A percentile compares a stretch with the other conserved stretches of the same genome.
Conservation (phyloP, 352 stramenopile genomes). For the Globisporangium carolinianum region DNA sequence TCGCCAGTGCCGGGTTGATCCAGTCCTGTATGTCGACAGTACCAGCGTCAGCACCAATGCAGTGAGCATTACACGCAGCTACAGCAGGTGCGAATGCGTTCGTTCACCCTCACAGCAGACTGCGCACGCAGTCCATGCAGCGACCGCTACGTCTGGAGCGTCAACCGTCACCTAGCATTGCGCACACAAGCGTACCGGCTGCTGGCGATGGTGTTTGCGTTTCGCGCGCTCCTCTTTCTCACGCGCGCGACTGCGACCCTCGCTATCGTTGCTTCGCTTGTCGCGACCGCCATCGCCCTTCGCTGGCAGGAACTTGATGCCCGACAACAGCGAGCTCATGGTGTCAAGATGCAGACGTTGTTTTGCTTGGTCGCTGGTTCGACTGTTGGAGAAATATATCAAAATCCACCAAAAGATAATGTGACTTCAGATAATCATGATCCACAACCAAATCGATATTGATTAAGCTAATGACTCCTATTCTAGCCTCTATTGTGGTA, state of each 20-base stretch:
- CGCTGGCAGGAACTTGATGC: conserved; percentile 59
- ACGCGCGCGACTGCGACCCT: conserved; percentile 1
- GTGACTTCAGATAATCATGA: too few species aligned
- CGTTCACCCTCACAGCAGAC: too few species aligned
- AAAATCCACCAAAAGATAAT: too few species aligned
- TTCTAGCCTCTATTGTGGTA: too few species aligned
- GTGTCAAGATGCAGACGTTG: neutral
- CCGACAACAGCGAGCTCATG: conserved; percentile 48
- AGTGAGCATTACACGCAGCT: too few species aligned
- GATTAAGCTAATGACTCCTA: too few species aligned
- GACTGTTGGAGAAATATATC: too few species aligned
- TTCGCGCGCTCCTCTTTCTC: conserved; percentile 9
- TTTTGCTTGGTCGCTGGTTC: too few species aligned
- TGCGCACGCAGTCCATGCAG: neutral
- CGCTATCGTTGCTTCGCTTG: conserved; percentile 13
- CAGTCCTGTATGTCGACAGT: conserved; percentile 19
- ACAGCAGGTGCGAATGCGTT: too few species aligned
- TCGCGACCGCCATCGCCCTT: conserved; percentile 15
- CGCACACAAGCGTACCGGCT: conserved; percentile 13
- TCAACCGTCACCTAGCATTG: neutral
- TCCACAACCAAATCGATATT: too few species aligned
- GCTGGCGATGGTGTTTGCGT: conserved; percentile 8
- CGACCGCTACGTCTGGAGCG: neutral
- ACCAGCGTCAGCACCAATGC: too few species aligned
- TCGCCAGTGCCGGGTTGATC: conserved; percentile 34